A percentile compares a stretch with the other conserved stretches of the same genome.
Evolutionary conservation across 2,329 filamentous ascomycete species (phyloP).

Genomic region (Graphilbum fragrans): DNA sequence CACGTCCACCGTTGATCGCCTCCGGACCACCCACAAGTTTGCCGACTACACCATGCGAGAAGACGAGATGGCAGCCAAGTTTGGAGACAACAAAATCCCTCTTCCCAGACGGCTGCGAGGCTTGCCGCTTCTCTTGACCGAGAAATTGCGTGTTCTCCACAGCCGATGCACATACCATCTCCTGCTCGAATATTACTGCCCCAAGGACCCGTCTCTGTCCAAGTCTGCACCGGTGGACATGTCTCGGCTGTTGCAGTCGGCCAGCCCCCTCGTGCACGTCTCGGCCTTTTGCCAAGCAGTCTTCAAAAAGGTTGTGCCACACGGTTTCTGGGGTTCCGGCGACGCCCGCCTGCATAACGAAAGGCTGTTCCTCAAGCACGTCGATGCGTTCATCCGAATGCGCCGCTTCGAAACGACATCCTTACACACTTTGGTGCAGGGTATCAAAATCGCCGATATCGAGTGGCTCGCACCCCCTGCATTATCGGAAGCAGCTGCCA

Average conservation of each 20-base stretch:
- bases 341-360: constrained; percentile 46
- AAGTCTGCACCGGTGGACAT: neutral
- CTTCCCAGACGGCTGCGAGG: constrained; percentile 61
- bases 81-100: constrained; percentile 19
- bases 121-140: constrained; percentile 42
- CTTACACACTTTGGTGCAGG: constrained; percentile 66
- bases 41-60: constrained; percentile 82
- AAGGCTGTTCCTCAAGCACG: constrained; percentile 44
- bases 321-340: constrained; percentile 55
- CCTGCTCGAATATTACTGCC: constrained; percentile 72
- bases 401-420: constrained; percentile 72
- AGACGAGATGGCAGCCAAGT: constrained; percentile 52
- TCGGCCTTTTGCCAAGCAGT: constrained; percentile 80
- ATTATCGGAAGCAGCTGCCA: neutral
- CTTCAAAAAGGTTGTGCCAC: constrained; percentile 60
- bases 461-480: constrained; percentile 56
- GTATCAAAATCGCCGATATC: constrained; percentile 59
- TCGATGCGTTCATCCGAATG: constrained; percentile 69
- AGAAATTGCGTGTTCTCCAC: constrained; percentile 59
- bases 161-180: constrained; percentile 66
- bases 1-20: constrained; percentile 51
- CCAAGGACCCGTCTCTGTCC: constrained; percentile 26
- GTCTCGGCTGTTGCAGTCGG: constrained; percentile 48
- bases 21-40: constrained; percentile 58
- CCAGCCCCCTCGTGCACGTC: constrained; percentile 55